Evolutionary conservation across 2,329 filamentous ascomycete genomes (phyloP), one percentile per base, ranked within the genome.

Genomic region (Ambrosiella cleistominuta): DNA sequence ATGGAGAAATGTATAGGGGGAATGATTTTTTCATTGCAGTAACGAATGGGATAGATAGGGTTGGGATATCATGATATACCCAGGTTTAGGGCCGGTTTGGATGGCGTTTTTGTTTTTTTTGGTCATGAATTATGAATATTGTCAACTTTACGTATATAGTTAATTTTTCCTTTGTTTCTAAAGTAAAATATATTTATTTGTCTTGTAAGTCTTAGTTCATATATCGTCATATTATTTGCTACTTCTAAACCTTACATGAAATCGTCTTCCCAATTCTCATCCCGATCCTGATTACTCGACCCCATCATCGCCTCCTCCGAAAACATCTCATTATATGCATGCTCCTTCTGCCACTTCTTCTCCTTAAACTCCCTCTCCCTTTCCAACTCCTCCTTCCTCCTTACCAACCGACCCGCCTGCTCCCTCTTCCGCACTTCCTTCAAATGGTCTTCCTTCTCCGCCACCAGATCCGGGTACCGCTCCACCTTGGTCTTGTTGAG

Each of bases 401-500:
- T 74, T 56, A 77, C 74, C 63, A 80, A 77, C 64, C 74, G 72
- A 0, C 76, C 73, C 12, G 79, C 78, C 66, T 84, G 80, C 56
- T 95, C 88, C 60, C 74, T 77, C 68, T 81, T 83, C 62, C 88
- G 77, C 64, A 91, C 72, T 70, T 85, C 81, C 64, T 81, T 82
- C 61, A 85, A 71, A 47, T 81, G 79, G 54, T 88, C 85, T 58
- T 95, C 89, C 67, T 84, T 86, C 72, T 96, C 90, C 67, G 84
- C 80, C 60, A 78, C 75, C 11, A 98, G 73, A 67, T 97, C 88
- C 0, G 91, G 89, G 68, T 83, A 88, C 69, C 83, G 87, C 72
- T 97, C 91, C 39, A 86, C 80, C 64, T 85, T 88, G 40, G 93
- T 98, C 77, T 97, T 98, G 75, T 96, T 97, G 63, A 98, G 80